Conservation (phyloP, 768 basidiomycete genomes). For the Xerocomellus dryophilus region DNA sequence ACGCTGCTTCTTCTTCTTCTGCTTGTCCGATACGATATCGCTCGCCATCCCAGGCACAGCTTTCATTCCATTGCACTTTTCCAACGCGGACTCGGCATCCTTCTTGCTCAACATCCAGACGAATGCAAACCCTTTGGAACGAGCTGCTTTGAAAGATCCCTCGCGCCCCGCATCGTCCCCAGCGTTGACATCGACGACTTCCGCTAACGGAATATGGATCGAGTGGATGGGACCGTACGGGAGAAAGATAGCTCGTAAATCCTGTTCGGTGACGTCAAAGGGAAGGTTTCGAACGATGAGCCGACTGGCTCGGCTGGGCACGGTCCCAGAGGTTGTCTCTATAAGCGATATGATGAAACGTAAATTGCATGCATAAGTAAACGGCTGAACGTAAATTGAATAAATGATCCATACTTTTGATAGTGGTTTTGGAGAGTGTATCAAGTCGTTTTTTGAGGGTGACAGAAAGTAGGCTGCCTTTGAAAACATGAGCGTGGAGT, state of each 20-base stretch:
- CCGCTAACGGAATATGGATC: conserved; percentile 67
- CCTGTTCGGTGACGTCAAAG: conserved; percentile 78
- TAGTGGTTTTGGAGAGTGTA: conserved; percentile 48
- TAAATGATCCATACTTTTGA: conserved; percentile 21
- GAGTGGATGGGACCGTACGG: conserved; percentile 86
- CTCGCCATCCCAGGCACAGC: conserved; percentile 63
- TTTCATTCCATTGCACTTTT: conserved; percentile 72
- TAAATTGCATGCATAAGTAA: not conserved
- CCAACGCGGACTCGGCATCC: conserved; percentile 81
- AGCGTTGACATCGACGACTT: conserved; percentile 26
- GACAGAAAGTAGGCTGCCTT: conserved; percentile 81
- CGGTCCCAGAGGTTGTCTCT: conserved; percentile 37
- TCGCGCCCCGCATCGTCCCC: conserved; percentile 29
- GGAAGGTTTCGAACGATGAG: conserved; percentile 91
- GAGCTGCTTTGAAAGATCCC: conserved; percentile 18
- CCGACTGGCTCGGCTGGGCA: conserved; percentile 70
- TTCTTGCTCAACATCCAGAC: conserved; percentile 88
- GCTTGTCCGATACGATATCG: conserved; percentile 55
- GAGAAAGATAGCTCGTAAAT: conserved; percentile 81
- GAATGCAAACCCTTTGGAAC: conserved; percentile 85
- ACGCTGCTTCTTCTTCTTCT: conserved; percentile 62
- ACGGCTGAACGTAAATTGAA: not conserved
- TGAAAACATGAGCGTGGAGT: conserved; percentile 91
- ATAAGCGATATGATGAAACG: not conserved
- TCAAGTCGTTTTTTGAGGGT: conserved; percentile 85